phyloP scores from a whole-genome alignment of 208 protist species.

The Trypanosoma rangeli region DNA sequence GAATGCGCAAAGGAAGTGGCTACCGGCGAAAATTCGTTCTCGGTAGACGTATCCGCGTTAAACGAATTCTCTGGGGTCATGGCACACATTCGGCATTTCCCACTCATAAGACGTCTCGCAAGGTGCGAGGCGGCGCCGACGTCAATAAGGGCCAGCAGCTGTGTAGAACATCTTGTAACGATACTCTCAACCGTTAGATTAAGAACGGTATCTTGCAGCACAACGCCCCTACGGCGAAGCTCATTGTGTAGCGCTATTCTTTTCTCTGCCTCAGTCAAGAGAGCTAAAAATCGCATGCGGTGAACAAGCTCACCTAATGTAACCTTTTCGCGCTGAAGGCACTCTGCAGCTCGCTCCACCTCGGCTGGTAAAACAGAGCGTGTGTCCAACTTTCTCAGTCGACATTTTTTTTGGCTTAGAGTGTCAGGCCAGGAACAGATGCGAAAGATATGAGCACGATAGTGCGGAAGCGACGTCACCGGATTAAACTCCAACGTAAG shows the following conservation, averaged over 20 bases:
- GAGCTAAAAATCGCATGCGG: conserved; percentile 55
- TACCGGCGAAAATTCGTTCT: conserved; percentile 6
- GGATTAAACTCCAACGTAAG: conserved; percentile 87
- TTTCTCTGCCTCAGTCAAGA: conserved; percentile 53
- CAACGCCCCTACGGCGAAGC: conserved; percentile 45
- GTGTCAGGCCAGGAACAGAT: conserved; percentile 73
- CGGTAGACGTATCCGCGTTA: neutral
- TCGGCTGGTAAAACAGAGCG: conserved; percentile 36
- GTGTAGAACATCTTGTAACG: conserved; percentile 45
- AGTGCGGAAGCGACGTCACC: conserved; percentile 72
- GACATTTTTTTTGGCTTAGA: conserved; percentile 49
- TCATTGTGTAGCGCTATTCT: conserved; percentile 55
- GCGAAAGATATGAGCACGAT: conserved; percentile 77
- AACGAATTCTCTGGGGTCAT: conserved; percentile 6
- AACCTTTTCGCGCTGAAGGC: conserved; percentile 55
- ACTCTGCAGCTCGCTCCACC: conserved; percentile 42
- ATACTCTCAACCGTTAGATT: conserved; percentile 29
- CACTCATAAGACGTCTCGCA: conserved; percentile 49
- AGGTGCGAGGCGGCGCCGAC: conserved; percentile 46
- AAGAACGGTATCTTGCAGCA: conserved; percentile 35
- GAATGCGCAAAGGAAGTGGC: conserved; percentile 15
- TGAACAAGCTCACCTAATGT: conserved; percentile 68
- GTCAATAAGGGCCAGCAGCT: conserved; percentile 39
- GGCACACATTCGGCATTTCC: conserved; percentile 25
- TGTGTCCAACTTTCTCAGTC: conserved; percentile 73